Conservation (phyloP, 73 alveolate genomes). For the Paramecium pentaurelia region DNA sequence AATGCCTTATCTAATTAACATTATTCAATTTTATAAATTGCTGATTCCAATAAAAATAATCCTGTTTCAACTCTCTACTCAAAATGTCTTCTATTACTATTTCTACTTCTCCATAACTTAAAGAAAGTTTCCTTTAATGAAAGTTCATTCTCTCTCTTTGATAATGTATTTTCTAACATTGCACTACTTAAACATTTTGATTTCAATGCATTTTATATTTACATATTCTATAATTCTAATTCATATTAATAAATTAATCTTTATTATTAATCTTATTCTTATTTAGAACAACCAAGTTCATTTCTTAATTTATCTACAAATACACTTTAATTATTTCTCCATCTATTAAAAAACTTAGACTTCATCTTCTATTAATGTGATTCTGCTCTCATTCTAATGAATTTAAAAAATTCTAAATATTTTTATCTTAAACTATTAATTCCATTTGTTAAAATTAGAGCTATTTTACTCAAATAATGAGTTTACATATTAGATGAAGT, state of each 20-base stretch:
- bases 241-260: neutral
- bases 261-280: neutral
- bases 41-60: neutral
- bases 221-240: neutral
- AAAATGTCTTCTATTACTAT: neutral
- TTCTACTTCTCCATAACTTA: neutral
- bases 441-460: neutral
- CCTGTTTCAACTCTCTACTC: neutral
- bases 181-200: constrained; percentile 15
- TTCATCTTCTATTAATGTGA: neutral
- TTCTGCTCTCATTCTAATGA: neutral
- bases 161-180: neutral
- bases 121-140: neutral
- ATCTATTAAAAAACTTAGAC: neutral
- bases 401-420: neutral
- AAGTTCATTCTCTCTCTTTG: neutral
- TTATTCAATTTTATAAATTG: neutral
- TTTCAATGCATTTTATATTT: constrained; percentile 17
- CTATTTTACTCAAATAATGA: constrained; percentile 32
- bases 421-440: neutral
- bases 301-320: neutral
- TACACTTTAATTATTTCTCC: neutral
- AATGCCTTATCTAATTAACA: neutral
- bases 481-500: constrained; percentile 38
- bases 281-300: neutral